Conservation (phyloP, 1,284 basidiomycete genomes). For the Ceratobasidium papillatum region DNA sequence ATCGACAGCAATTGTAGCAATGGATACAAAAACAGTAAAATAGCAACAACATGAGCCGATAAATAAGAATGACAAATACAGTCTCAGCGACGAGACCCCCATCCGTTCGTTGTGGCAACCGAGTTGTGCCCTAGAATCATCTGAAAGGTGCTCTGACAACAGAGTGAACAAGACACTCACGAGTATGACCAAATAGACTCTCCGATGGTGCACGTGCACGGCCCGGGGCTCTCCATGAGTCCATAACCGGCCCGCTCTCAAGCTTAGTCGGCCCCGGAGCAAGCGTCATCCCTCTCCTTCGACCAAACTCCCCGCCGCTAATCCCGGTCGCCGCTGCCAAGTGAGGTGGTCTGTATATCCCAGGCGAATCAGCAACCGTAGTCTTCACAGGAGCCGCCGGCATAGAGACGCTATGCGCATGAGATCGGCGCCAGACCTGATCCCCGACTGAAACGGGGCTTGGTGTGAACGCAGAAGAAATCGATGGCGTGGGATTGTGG, state of each 20-base stretch:
- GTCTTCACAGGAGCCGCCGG: constrained; percentile 7
- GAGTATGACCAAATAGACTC: constrained; percentile 15
- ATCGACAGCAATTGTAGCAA: constrained; percentile 10
- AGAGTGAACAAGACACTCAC: background rate
- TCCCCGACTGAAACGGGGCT: constrained; percentile 30
- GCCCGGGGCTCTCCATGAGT: constrained; percentile 20
- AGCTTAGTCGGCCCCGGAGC: constrained; percentile 11
- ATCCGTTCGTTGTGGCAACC: constrained; percentile 17
- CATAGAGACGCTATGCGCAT: constrained; percentile 22
- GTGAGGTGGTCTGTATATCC: constrained; percentile 31
- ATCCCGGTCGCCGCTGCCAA: constrained; percentile 9
- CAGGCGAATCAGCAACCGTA: constrained; percentile 7
- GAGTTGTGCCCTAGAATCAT: constrained; percentile 29
- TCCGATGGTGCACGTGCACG: constrained; percentile 28
- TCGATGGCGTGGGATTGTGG: constrained; percentile 29
- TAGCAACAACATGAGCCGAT: background rate
- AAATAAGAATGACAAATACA: constrained; percentile 3
- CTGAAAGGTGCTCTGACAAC: background rate
- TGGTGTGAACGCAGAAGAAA: constrained; percentile 30
- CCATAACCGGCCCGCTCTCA: background rate
- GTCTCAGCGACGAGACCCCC: constrained; percentile 21
- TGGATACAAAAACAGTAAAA: constrained; percentile 30
- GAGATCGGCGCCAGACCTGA: constrained; percentile 22
- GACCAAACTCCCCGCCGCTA: constrained; percentile 29
- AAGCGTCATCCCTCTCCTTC: constrained; percentile 27